phyloP scores from a whole-genome alignment of 768 basidiomycete species.

The Amanita phalloides region DNA sequence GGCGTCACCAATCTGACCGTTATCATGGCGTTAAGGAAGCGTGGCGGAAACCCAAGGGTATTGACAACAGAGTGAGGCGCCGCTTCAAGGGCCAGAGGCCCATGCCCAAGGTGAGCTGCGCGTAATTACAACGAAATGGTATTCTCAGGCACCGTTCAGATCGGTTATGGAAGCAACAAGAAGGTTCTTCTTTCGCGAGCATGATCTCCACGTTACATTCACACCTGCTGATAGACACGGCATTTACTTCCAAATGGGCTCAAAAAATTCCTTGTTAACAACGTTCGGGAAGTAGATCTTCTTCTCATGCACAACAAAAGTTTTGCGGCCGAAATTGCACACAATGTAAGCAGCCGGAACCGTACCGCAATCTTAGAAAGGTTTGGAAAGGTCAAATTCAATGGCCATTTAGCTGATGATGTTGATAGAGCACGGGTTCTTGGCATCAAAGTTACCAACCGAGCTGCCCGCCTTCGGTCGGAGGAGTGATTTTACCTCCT shows the following conservation, averaged over 20 bases:
- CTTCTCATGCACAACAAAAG: conserved; percentile 97
- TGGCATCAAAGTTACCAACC: conserved; percentile 90
- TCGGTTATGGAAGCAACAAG: conserved; percentile 88
- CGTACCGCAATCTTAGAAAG: conserved; percentile 84
- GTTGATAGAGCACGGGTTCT: conserved; percentile 64
- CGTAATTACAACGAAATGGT: not conserved
- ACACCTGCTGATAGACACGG: conserved; percentile 50
- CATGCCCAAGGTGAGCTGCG: conserved; percentile 81
- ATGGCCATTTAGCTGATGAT: conserved; percentile 3
- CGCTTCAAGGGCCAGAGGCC: conserved; percentile 92
- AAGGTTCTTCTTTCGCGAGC: conserved; percentile 28
- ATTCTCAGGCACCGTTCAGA: conserved; percentile 25
- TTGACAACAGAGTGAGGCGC: conserved; percentile 94
- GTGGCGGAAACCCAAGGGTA: conserved; percentile 99
- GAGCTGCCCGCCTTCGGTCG: conserved; percentile 85
- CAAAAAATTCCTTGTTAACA: conserved; percentile 93
- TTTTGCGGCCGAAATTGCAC: conserved; percentile 94
- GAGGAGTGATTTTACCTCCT: conserved; percentile 62
- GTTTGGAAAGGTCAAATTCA: conserved; percentile 12
- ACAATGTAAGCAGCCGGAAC: conserved; percentile 93
- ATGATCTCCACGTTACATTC: conserved; percentile 23
- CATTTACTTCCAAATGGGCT: conserved; percentile 93
- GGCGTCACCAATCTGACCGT: conserved; percentile 98
- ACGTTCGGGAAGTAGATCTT: conserved; percentile 87
- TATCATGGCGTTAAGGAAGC: conserved; percentile 95